A percentile compares a stretch with the other conserved stretches of the same genome.
phyloP scores from a whole-genome alignment of 2,329 filamentous ascomycete species.

The Fusarium staphyleae region DNA sequence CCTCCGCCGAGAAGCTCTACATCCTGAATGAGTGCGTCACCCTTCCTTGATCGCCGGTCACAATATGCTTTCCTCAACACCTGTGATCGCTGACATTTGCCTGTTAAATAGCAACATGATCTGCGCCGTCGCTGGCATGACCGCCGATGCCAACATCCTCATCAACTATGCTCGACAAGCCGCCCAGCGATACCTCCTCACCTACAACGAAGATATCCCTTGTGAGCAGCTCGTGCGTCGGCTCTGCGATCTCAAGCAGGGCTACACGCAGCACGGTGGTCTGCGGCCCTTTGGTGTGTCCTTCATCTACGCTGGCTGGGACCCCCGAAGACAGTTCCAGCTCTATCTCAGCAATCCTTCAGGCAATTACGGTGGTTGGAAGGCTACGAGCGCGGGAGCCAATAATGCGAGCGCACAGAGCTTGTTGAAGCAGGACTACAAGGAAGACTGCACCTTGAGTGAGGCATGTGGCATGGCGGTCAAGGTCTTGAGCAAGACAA shows the following conservation, averaged over 20 bases:
- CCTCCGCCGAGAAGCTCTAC: constrained; percentile 99
- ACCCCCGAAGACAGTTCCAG: constrained; percentile 95
- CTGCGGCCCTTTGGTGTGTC: constrained; percentile 97
- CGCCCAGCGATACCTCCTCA: constrained; percentile 96
- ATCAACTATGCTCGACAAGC: constrained; percentile 99
- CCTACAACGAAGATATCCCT: constrained; percentile 99
- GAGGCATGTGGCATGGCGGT: constrained; percentile 97
- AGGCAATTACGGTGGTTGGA: constrained; percentile 99
- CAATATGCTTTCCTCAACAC: not conserved
- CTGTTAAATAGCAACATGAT: constrained; percentile 87
- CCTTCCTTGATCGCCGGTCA: not conserved
- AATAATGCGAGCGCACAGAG: constrained; percentile 98
- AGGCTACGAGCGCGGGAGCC: constrained; percentile 95
- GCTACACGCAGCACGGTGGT: constrained; percentile 98
- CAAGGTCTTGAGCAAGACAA: constrained; percentile 99
- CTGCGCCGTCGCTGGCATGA: constrained; percentile 98
- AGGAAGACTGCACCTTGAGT: constrained; percentile 95
- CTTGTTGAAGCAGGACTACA: constrained; percentile 98
- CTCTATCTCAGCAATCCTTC: constrained; percentile 99
- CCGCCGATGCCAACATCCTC: constrained; percentile 98
- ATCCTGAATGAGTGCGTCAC: constrained; percentile 89
- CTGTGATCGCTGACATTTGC: constrained; percentile 14
- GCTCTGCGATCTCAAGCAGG: constrained; percentile 97
- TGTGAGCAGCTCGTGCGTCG: constrained; percentile 98
- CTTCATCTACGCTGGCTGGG: constrained; percentile 99